These are phyloP conservation scores for Zygnema circumcarinatum DNA, from an alignment of 139 green algal genomes.

Conservation along the genomic window DNA sequence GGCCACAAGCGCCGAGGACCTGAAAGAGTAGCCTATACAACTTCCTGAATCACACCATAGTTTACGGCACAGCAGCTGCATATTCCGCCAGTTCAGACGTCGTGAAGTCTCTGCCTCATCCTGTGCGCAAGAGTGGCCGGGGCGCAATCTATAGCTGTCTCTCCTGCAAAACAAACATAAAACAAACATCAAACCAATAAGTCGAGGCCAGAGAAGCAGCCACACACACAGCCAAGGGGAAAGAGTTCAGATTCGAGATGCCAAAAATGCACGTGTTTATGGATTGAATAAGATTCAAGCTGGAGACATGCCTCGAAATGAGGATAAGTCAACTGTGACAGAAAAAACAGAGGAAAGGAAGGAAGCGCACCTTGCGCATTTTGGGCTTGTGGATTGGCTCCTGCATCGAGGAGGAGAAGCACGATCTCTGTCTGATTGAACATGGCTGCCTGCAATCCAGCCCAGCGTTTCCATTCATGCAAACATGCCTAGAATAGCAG, in stretches of 20 bases:
- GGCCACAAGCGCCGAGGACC: no score
- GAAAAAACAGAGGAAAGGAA: not conserved
- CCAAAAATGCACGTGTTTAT: not conserved
- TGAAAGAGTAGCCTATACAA: no score
- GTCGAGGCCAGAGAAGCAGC: not conserved
- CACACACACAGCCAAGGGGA: not conserved
- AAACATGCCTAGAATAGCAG: no score
- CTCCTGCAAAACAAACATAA: slow-evolving; percentile 15
- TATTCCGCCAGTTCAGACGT: no score
- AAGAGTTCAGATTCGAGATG: not conserved
- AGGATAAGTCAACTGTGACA: no score
- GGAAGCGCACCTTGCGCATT: not conserved
- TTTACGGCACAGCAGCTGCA: no score
- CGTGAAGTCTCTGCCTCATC: not conserved
- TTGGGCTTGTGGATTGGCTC: not conserved
- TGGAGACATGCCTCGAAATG: no score
- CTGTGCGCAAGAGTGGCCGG: slow-evolving; percentile 4
- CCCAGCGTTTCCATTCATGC: no score
- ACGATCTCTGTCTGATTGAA: slow-evolving; percentile 18
- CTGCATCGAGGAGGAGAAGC: not conserved
- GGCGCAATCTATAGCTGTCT: slow-evolving; percentile 19
- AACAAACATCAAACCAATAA: not conserved
- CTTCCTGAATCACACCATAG: no score
- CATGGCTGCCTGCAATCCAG: not conserved
- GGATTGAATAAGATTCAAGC: not conserved